phyloP scores from a whole-genome alignment of 257 asterid species.

The Primulina huaijiensis region DNA sequence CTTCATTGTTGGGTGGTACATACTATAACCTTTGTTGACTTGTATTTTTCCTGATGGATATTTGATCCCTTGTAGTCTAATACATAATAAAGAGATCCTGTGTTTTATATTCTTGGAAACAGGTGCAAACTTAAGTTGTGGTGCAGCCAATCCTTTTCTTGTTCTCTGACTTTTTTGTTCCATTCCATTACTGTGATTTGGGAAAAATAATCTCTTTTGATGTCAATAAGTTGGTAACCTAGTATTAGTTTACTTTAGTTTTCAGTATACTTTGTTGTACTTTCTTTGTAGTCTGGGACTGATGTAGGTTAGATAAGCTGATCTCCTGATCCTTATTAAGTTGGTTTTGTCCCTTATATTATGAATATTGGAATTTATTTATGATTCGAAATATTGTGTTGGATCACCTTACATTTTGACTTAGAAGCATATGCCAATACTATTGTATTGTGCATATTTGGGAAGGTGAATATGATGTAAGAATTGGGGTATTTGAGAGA shows the following conservation, averaged over 20 bases:
- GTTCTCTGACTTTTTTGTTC: not conserved
- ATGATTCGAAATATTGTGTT: not conserved
- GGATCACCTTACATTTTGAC: conserved; percentile 1
- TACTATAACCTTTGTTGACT: too few species aligned
- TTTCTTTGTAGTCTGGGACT: not conserved
- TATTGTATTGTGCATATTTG: not conserved
- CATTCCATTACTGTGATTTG: not conserved
- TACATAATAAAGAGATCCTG: not conserved
- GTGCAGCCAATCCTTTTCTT: not conserved
- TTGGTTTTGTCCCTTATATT: conserved; percentile 8
- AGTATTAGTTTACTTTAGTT: not conserved
- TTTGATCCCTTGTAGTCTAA: not conserved
- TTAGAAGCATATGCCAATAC: not conserved
- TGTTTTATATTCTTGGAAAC: not conserved
- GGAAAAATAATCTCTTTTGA: not conserved
- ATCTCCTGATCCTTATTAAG: conserved; percentile 8
- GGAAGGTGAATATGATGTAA: not conserved
- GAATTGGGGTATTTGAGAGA: not conserved
- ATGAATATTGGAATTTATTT: conserved; percentile 3
- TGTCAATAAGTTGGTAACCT: not conserved
- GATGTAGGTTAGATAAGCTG: not conserved
- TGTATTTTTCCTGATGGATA: not conserved
- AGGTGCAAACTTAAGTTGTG: not conserved
- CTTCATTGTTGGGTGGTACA: not conserved
- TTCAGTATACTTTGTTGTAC: not conserved